Percentiles rank a stretch among this genome's conserved stretches.
phyloP scores from a whole-genome alignment of 2,329 filamentous ascomycete species.

The Alternaria infectoria region DNA sequence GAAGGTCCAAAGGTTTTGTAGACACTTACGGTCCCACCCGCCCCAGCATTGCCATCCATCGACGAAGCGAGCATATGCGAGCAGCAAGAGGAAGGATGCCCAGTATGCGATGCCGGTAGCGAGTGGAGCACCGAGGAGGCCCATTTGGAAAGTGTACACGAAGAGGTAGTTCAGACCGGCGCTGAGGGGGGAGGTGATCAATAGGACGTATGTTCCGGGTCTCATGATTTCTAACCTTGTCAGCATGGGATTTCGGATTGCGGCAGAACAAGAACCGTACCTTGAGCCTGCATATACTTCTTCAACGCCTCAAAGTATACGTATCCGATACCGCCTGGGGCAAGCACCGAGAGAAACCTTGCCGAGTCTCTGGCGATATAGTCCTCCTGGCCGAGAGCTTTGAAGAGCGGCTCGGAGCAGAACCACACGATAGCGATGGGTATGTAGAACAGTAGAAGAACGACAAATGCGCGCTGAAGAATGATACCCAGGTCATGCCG shows the following conservation, averaged over 20 bases:
- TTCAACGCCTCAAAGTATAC: conserved; percentile 84
- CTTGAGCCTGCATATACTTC: conserved; percentile 65
- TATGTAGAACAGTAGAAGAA: conserved; percentile 74
- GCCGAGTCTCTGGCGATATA: conserved; percentile 77
- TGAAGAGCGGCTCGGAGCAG: conserved; percentile 76
- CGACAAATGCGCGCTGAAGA: conserved; percentile 75
- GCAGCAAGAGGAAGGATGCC: conserved; percentile 77
- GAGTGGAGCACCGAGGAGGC: conserved; percentile 78
- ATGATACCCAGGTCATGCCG: conserved; percentile 80
- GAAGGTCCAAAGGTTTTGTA: conserved; percentile 74
- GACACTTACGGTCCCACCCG: conserved; percentile 68
- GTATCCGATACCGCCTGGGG: conserved; percentile 83
- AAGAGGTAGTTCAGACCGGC: conserved; percentile 69
- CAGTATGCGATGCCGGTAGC: conserved; percentile 88
- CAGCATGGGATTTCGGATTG: background rate
- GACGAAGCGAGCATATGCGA: conserved; percentile 75
- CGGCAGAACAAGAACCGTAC: conserved; percentile 37
- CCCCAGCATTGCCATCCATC: conserved; percentile 80
- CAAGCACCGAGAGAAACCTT: conserved; percentile 73
- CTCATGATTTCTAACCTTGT: conserved; percentile 62
- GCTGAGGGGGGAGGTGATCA: conserved; percentile 67
- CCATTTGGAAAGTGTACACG: conserved; percentile 73
- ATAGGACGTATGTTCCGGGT: conserved; percentile 67
- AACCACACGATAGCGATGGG: conserved; percentile 77
- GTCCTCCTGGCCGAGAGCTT: conserved; percentile 75